Conservation (phyloP, 352 stramenopile species). For the Elongisporangium undulatum region DNA sequence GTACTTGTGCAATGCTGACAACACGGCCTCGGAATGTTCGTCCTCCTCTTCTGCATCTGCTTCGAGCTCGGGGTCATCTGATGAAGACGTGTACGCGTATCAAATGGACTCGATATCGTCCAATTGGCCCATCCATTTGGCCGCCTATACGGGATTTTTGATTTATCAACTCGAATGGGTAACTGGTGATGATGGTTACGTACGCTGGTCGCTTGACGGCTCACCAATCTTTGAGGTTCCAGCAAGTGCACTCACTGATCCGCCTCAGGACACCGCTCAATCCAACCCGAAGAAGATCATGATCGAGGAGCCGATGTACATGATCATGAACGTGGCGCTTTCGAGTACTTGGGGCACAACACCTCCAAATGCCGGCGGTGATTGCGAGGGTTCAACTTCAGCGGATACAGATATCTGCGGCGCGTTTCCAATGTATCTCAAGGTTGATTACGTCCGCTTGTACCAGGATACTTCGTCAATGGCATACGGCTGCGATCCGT, state of each 20-base stretch:
- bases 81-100: slow-evolving; percentile 49
- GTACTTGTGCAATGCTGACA: slow-evolving; percentile 50
- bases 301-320: slow-evolving; percentile 91
- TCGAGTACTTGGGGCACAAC: slow-evolving; percentile 75
- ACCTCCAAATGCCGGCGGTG: slow-evolving; percentile 46
- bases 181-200: slow-evolving; percentile 39
- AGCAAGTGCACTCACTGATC: slow-evolving; percentile 40
- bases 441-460: slow-evolving; percentile 71
- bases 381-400: slow-evolving; percentile 33
- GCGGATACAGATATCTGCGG: slow-evolving; percentile 47
- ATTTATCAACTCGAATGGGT: slow-evolving; percentile 74
- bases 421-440: slow-evolving; percentile 60
- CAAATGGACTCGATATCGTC: slow-evolving; percentile 93
- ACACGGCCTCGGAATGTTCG: slow-evolving; percentile 27
- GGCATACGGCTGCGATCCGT: slow-evolving; percentile 29
- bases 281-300: slow-evolving; percentile 87
- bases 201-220: slow-evolving; percentile 77
- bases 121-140: slow-evolving; percentile 82
- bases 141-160: slow-evolving; percentile 76
- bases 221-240: slow-evolving; percentile 88
- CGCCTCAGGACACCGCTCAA: slow-evolving; percentile 38
- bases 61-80: slow-evolving; percentile 24
- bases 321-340: slow-evolving; percentile 93
- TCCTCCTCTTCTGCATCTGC: slow-evolving; percentile 7
- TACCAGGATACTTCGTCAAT: slow-evolving; percentile 52